Evolutionary conservation across 257 asterid species (phyloP).

Genomic region (Solanum habrochaites): DNA sequence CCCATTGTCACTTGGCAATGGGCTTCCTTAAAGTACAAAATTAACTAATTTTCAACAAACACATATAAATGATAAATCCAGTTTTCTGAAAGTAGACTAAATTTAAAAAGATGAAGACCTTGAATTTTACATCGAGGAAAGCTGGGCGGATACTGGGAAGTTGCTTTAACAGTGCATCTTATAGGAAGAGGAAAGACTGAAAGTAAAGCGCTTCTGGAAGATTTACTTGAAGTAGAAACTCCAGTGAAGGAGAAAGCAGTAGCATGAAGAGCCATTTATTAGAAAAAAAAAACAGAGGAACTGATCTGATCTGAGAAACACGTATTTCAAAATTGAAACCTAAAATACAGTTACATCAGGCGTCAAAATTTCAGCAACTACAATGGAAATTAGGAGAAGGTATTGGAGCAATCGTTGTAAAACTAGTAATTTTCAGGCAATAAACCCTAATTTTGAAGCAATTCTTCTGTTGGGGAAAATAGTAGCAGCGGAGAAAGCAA

Average conservation of each 20-base stretch:
- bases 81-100: background rate
- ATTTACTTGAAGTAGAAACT: constrained; percentile 26
- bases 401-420: background rate
- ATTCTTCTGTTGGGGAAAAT: background rate
- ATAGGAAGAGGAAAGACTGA: constrained; percentile 14
- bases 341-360: background rate
- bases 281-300: background rate
- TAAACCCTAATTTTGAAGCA: background rate
- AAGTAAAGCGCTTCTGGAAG: constrained; percentile 15
- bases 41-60: background rate
- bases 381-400: background rate
- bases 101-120: constrained; percentile 17
- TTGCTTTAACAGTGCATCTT: constrained; percentile 24
- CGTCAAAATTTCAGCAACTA: background rate
- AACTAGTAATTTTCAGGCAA: background rate
- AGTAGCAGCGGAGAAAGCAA: constrained; percentile 6
- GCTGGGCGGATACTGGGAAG: constrained; percentile 21
- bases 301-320: background rate
- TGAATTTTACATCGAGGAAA: constrained; percentile 35
- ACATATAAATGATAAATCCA: background rate
- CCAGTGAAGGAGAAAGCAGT: constrained; percentile 40
- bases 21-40: constrained; percentile 32
- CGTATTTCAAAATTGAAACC: background rate
- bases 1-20: constrained; percentile 40
- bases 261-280: constrained; percentile 29